These are phyloP conservation scores for Termitomyces sp. DNA, from an alignment of 768 basidiomycete species.

Conservation along the genomic window DNA sequence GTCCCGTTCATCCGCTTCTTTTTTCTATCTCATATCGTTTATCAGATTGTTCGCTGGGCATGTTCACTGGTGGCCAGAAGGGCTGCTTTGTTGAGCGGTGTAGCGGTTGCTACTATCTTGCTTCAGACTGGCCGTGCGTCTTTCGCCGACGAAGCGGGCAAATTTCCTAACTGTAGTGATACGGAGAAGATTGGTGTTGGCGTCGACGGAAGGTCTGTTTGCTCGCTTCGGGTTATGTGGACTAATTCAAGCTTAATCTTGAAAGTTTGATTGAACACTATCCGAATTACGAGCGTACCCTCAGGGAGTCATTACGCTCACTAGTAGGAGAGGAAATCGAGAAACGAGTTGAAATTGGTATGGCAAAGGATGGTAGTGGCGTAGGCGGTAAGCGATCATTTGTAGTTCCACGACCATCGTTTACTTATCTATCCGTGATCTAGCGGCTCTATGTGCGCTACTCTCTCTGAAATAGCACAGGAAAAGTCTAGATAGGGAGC, in stretches of 20 bases:
- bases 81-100: slow-evolving; percentile 78
- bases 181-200: slow-evolving; percentile 69
- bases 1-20: slow-evolving; percentile 8
- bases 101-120: slow-evolving; percentile 82
- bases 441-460: slow-evolving; percentile 85
- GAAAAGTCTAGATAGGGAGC: slow-evolving; percentile 8
- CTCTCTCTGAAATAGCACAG: slow-evolving; percentile 60
- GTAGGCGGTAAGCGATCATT: slow-evolving; percentile 75
- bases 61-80: slow-evolving; percentile 73
- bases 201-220: slow-evolving; percentile 79
- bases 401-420: slow-evolving; percentile 2
- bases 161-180: slow-evolving; percentile 19
- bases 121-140: slow-evolving; percentile 72
- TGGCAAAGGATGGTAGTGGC: slow-evolving; percentile 97
- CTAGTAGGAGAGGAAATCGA: slow-evolving; percentile 82
- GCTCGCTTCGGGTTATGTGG: background rate
- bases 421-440: slow-evolving; percentile 1
- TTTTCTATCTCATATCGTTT: slow-evolving; percentile 15
- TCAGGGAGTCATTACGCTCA: slow-evolving; percentile 68
- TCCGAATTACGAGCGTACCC: slow-evolving; percentile 72
- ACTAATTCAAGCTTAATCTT: background rate
- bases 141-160: slow-evolving; percentile 35
- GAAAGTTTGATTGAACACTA: slow-evolving; percentile 86
- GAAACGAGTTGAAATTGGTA: slow-evolving; percentile 73
- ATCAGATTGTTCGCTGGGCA: slow-evolving; percentile 74